Evolutionary conservation across 1,284 basidiomycete species (phyloP).

Genomic region (Erythrobasidium hasegawianum): DNA sequence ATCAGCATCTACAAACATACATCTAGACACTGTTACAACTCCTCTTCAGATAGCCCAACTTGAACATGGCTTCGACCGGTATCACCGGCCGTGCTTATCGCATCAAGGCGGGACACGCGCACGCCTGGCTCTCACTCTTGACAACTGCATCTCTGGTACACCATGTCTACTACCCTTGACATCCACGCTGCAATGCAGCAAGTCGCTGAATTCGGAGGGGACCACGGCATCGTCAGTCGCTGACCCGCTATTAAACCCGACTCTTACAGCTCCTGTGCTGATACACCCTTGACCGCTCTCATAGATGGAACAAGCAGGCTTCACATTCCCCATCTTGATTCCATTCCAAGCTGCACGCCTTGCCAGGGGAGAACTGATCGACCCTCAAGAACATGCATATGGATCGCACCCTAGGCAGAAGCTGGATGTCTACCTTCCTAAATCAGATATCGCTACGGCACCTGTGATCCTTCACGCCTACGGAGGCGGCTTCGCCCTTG

Average conservation of each 20-base stretch:
- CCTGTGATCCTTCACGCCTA: background rate
- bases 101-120: too few relatives aligned
- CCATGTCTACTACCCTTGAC: background rate
- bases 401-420: background rate
- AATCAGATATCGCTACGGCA: background rate
- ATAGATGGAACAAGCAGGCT: background rate
- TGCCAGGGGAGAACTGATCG: background rate
- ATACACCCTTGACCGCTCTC: background rate
- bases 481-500: background rate
- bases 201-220: background rate
- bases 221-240: background rate
- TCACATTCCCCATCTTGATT: background rate
- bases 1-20: too few relatives aligned
- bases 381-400: background rate
- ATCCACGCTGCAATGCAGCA: slow-evolving; percentile 1
- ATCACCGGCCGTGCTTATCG: too few relatives aligned
- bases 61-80: too few relatives aligned
- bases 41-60: too few relatives aligned
- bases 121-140: too few relatives aligned
- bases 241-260: too few relatives aligned
- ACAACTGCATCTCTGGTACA: too few relatives aligned
- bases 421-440: slow-evolving; percentile 5
- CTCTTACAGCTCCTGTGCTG: background rate
- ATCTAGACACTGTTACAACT: too few relatives aligned
- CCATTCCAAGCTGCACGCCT: background rate